Evolutionary conservation across 768 basidiomycete genomes (phyloP).

Genomic region (Pulveroboletus ravenelii): DNA sequence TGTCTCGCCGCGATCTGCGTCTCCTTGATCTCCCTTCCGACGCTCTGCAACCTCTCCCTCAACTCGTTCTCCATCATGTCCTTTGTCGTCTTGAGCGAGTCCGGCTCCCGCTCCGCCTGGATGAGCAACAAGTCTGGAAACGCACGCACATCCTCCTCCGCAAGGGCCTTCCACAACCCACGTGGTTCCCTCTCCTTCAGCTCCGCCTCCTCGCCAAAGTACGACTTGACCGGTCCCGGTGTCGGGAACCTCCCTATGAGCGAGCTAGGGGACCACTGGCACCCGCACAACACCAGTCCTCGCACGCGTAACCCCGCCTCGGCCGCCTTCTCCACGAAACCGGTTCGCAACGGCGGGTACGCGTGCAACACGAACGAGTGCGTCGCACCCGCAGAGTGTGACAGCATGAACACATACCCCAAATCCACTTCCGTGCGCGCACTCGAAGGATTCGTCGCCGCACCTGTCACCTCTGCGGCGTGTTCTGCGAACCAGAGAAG

Average conservation of each 20-base stretch:
- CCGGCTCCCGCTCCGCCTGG: slow-evolving; percentile 51
- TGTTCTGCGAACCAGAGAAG: slow-evolving; percentile 49
- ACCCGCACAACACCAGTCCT: slow-evolving; percentile 44
- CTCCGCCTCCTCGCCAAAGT: slow-evolving; percentile 36
- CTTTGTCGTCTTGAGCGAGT: slow-evolving; percentile 35
- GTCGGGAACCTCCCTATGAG: slow-evolving; percentile 25
- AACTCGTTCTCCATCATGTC: slow-evolving; percentile 38
- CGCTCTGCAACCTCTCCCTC: slow-evolving; percentile 30
- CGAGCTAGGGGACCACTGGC: slow-evolving; percentile 38
- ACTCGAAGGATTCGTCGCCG: slow-evolving; percentile 2
- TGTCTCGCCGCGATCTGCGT: slow-evolving; percentile 46
- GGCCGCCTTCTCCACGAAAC: slow-evolving; percentile 27
- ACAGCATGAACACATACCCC: slow-evolving; percentile 44
- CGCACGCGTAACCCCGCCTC: slow-evolving; percentile 31
- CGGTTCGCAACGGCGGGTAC: slow-evolving; percentile 25
- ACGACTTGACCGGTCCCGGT: slow-evolving; percentile 25
- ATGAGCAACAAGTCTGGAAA: slow-evolving; percentile 48
- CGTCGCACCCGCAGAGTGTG: slow-evolving; percentile 59
- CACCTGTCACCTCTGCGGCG: slow-evolving; percentile 12
- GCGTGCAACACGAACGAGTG: slow-evolving; percentile 45
- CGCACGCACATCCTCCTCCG: slow-evolving; percentile 30
- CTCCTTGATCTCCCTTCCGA: slow-evolving; percentile 16
- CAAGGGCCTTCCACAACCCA: slow-evolving; percentile 36
- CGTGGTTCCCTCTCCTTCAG: slow-evolving; percentile 40
- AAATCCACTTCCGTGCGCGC: slow-evolving; percentile 33